Evolutionary conservation across 441 rosid species (phyloP), one percentile per base, ranked within the genome.

Genomic region (Brassica hybrid): DNA sequence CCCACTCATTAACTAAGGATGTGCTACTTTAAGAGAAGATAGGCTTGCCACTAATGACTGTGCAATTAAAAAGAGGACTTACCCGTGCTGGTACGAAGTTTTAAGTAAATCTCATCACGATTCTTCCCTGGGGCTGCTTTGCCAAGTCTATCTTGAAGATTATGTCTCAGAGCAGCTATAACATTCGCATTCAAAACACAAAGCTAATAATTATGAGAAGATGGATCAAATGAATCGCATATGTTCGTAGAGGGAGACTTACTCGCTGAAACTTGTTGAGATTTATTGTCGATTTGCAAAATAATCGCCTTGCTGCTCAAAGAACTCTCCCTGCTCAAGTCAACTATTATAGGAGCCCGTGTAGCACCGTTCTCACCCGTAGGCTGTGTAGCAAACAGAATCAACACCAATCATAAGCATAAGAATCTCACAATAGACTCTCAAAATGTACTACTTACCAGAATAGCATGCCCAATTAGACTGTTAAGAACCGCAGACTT

Each of bases 321-420:
- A 27, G 98, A 89, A 82, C 68, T 19, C 82, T 93, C 99, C 78
- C 88, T 86, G 58, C 59, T 75, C 74, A 94, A 84, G 74, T 90
- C 97, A 75, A 93, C 81, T 68, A 85, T 69, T 80, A 94, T 94
- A 30, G 99, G 98, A 80, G 98, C 92, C n/a, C 98, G 90, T 50
- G 99, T 94, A 75, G 98, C 99, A 75, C 98, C 99, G 82, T 93
- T 93, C 87, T 93, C 98, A 62, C 99, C 98, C 66, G 99, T 93
- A 45, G 99, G 99, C 98, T 94, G 84, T 81, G 6, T 3, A 1
- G 75, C 79, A n/a, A n/a, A 79, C 18, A 16, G 60, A 56, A 30
- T 61, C 74, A 27, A 30, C 32, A n/a, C 54, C 14, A 34, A 30
- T 52, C 52, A 23, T 23, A 71, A 77, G 32, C 66, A 61, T 45